A percentile compares a stretch with the other conserved stretches of the same genome.
phyloP scores from a whole-genome alignment of 2,329 filamentous ascomycete genomes.

The Pestalotiopsis sp. region DNA sequence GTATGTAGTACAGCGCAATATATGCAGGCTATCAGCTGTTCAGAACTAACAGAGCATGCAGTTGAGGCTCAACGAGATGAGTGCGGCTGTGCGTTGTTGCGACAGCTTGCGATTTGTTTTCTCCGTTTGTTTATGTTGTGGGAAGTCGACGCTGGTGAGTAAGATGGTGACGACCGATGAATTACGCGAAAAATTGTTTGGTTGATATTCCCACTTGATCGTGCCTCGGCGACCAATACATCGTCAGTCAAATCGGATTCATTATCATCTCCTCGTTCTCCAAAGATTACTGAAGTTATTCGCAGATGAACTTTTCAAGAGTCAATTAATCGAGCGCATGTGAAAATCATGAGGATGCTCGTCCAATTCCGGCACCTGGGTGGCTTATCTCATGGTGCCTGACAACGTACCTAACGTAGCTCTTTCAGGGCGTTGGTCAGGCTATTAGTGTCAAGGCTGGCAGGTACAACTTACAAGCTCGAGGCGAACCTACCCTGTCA shows the following conservation, averaged over 20 bases:
- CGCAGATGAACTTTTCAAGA: no score
- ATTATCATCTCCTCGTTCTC: no score
- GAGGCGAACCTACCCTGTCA: no score
- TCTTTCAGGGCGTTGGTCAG: no score
- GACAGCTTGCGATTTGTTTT: background rate
- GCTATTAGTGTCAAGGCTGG: no score
- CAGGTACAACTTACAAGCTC: no score
- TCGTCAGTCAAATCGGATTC: background rate
- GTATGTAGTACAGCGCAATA: background rate
- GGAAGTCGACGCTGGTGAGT: background rate
- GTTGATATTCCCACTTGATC: background rate
- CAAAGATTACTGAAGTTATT: no score
- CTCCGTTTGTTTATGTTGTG: background rate
- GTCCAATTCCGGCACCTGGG: no score
- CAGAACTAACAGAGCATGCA: background rate
- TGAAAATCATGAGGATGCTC: no score
- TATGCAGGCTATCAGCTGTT: background rate
- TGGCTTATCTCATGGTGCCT: no score
- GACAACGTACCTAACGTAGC: no score
- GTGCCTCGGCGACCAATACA: background rate
- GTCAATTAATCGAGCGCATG: no score
- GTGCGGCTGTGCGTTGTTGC: background rate
- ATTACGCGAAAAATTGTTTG: background rate
- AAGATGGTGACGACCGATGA: background rate
- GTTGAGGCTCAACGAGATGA: background rate